These are phyloP conservation scores for Thelonectria discophora DNA, from an alignment of 2,329 filamentous ascomycete species.

Conservation along the genomic window DNA sequence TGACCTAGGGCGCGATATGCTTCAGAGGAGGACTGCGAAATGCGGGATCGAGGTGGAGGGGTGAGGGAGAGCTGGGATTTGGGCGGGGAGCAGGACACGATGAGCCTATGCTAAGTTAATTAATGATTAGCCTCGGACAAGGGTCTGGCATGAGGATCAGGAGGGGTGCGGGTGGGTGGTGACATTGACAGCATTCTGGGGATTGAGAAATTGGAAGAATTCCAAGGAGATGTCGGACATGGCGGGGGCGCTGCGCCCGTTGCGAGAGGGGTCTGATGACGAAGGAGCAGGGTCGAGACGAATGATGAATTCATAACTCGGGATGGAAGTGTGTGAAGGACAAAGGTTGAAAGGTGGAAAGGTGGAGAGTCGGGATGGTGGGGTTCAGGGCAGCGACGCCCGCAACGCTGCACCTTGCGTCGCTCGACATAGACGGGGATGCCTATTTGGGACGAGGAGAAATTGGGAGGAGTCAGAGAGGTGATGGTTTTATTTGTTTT, in stretches of 20 bases:
- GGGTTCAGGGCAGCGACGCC: conserved; percentile 29
- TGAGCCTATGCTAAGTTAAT: conserved; percentile 1
- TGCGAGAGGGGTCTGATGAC: conserved; percentile 6
- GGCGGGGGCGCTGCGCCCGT: conserved; percentile 14
- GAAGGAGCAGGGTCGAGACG: conserved; percentile 2
- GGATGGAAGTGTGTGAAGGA: conserved; percentile 4
- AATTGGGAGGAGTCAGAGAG: no score
- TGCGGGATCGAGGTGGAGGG: conserved; percentile 15
- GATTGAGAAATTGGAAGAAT: not conserved
- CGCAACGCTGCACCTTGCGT: conserved; percentile 39
- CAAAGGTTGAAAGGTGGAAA: not conserved
- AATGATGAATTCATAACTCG: conserved; percentile 1
- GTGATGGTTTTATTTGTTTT: no score
- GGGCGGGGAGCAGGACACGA: conserved; percentile 15
- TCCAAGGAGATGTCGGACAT: not conserved
- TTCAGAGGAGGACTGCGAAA: conserved; percentile 2
- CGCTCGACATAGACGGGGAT: conserved; percentile 33
- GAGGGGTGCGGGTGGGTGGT: conserved; percentile 1
- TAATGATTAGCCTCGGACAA: conserved; percentile 12
- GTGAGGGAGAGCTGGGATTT: conserved; percentile 14
- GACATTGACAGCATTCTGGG: not conserved
- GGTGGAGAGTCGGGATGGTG: not conserved
- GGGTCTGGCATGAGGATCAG: not conserved
- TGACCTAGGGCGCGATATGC: conserved; percentile 2
- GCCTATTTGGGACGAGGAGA: conserved; percentile 17